Base-by-base conservation (phyloP, 2,329 filamentous ascomycete species). In the Talaromyces sp. region DNA sequence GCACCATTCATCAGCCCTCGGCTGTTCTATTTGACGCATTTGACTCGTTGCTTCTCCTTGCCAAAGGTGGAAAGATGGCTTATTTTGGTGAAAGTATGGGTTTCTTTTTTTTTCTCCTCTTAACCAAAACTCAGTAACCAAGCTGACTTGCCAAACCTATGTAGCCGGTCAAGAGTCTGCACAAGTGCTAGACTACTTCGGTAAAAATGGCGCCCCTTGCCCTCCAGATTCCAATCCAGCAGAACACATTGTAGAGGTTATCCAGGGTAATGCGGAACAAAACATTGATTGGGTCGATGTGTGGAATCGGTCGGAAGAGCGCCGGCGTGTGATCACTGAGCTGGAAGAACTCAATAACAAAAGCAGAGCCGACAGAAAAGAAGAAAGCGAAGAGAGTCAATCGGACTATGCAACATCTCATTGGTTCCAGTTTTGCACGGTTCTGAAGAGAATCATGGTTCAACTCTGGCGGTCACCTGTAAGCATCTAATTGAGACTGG, bases 1-100 rank as follows among this genome's bases (percentile, higher is more conserved):
- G 73, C 63, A 90, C 88, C 0, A 90, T 90, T 47, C 88, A 90
- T 66, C 88, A 90, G 71, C 88, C 88, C 0, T 88, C 86, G 1
- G 85, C 86, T 0, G 82, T 86, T 9, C 76, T 90, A 0, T 89
- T 90, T 59, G 81, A 85, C 8, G 81, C 87, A 34, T 90, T 90
- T 62, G 88, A 90, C 65, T 83, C 82, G 0, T 81, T 90, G 0
- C 77, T 90, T 0, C 76, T 90, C 0, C 81, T 90, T 0, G 83
- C 86, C n/a, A 83, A 78, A 65, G 88, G 87, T 3, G 88, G 88
- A 8, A 83, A 83, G 66, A 88, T 85, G 1, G 84, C 87, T 0
- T 90, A 89, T 70, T 89, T 89, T 68, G 88, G 88, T 10, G 85
- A 83, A 60, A 78, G 71, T 73, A 59, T 68, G 71, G 64, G 4